Evolutionary conservation across 495 filamentous ascomycete species (phyloP).

Genomic region (Daldinia childiae): DNA sequence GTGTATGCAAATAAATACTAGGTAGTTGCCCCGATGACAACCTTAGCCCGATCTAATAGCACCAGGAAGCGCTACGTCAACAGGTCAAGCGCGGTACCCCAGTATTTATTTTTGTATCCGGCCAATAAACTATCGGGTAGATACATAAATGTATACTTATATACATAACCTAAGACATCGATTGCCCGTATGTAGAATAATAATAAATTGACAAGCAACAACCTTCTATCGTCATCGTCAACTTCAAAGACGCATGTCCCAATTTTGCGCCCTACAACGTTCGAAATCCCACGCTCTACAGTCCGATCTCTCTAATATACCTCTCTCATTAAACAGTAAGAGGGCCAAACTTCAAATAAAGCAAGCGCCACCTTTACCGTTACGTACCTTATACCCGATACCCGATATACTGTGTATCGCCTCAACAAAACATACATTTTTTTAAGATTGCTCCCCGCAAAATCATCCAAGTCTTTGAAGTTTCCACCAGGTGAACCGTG

Average conservation of each 20-base stretch:
- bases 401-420: not conserved
- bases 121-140: not conserved
- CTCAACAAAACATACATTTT: conserved; percentile 20
- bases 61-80: not conserved
- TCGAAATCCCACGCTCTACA: not conserved
- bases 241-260: conserved; percentile 2
- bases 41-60: not conserved
- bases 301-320: not conserved
- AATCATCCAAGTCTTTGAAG: conserved; percentile 15
- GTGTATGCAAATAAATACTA: not conserved
- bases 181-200: not conserved
- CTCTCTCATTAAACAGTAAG: not conserved
- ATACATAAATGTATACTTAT: not conserved
- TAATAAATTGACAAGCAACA: conserved; percentile 12
- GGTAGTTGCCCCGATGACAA: not conserved
- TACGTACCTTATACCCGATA: not conserved
- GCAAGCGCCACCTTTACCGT: not conserved
- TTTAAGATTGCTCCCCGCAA: conserved; percentile 13
- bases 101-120: not conserved
- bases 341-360: not conserved
- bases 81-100: not conserved
- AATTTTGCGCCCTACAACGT: not conserved
- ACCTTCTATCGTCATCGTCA: conserved; percentile 16
- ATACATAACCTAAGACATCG: not conserved
- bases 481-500: conserved; percentile 17